phyloP scores from a whole-genome alignment of 2,329 filamentous ascomycete species.

The Penicillium sp. region DNA sequence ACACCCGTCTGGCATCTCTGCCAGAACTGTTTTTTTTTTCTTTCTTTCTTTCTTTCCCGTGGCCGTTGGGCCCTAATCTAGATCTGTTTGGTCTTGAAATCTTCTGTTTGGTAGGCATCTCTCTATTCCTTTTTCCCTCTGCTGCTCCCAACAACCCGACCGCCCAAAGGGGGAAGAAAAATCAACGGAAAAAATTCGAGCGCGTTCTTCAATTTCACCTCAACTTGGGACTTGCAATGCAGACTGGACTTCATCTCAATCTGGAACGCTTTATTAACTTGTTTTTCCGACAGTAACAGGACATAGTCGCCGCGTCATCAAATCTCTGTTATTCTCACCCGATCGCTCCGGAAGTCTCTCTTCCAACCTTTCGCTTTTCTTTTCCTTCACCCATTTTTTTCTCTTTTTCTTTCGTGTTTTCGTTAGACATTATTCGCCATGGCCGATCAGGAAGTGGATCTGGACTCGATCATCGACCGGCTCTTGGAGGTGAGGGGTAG shows the following conservation, averaged over 20 bases:
- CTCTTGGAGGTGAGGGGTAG: conserved; percentile 96
- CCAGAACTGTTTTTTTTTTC: conserved; percentile 25
- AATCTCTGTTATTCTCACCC: conserved; percentile 24
- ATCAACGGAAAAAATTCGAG: conserved; percentile 4
- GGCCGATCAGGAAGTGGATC: conserved; percentile 86
- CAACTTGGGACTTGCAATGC: conserved; percentile 9
- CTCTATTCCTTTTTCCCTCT: not conserved
- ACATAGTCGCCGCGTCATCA: conserved; percentile 37
- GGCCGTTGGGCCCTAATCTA: conserved; percentile 32
- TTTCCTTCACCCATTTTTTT: conserved; percentile 18
- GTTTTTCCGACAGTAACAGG: conserved; percentile 23
- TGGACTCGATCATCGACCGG: conserved; percentile 99
- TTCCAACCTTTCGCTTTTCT: conserved; percentile 28
- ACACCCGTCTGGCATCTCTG: conserved; percentile 27
- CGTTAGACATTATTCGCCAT: conserved; percentile 53
- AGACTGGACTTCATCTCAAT: conserved; percentile 12
- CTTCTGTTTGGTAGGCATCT: conserved; percentile 30
- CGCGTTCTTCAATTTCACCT: conserved; percentile 5
- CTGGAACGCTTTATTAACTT: conserved; percentile 20
- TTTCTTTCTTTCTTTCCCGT: conserved; percentile 12
- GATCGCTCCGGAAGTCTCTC: conserved; percentile 32
- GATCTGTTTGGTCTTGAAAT: conserved; percentile 29
- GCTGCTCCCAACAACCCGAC: conserved; percentile 1
- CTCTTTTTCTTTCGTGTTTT: conserved; percentile 26
- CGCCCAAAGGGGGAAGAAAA: conserved; percentile 7